Base-by-base conservation (phyloP, 495 filamentous ascomycete species). In the Aspergillus nanangensis region DNA sequence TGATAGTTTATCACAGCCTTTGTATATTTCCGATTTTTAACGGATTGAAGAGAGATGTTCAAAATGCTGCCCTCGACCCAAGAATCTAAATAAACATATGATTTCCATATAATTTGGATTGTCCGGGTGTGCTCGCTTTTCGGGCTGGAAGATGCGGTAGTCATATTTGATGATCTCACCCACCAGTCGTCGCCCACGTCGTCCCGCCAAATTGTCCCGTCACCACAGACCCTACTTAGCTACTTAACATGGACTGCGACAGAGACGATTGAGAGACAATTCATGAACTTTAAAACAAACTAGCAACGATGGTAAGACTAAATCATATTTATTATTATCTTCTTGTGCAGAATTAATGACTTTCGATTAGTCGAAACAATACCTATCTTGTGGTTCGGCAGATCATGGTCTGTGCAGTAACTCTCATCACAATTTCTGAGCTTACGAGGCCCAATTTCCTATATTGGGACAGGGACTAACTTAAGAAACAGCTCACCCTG, bases 301-400 rank as follows among this genome's bases (percentile, higher is more conserved):
- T n/a, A n/a, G n/a, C 20, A 17, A 52, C 11, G 24, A 57, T 58
- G 55, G 55, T 58, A 54, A 51, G 47, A 18, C 17, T 13, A 11
- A 29, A 7, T 11, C 7, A 29, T 11, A 29, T n/a, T n/a, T n/a
- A n/a, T n/a, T n/a, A n/a, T n/a, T n/a, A n/a, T n/a, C n/a, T n/a
- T n/a, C n/a, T n/a, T n/a, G n/a, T n/a, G n/a, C n/a, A n/a, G n/a
- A n/a, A n/a, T n/a, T n/a, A n/a, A n/a, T n/a, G n/a, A n/a, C 41
- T 35, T 15, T 15, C 38, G 24, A 14, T 18, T 55, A 98, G 94
- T 97, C 93, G 44, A 95, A 96, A 71, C 94, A 96, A 86, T 97
- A 96, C 62, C 80, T 98, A 27, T 90, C 90, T 45, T 83, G 82
- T 46, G 88, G 95, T 69, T 90, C 90, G 10, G 77, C 93, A 60